Percentiles rank a stretch among this genome's conserved stretches.
Conservation (phyloP, 495 filamentous ascomycete species). For the Penicillium crystallinum region DNA sequence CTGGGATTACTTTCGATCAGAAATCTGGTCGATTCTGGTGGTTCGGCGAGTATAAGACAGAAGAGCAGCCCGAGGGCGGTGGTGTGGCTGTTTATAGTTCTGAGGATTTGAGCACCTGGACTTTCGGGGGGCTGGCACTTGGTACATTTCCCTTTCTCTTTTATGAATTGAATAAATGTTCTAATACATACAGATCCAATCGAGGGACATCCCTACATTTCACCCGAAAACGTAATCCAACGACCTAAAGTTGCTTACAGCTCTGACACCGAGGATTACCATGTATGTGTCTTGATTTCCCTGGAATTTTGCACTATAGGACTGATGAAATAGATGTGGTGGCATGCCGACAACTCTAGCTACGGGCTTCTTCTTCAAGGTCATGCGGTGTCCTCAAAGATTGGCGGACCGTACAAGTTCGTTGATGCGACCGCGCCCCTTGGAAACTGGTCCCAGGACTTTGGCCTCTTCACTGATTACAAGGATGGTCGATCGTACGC, state of each 20-base stretch:
- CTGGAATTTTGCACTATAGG: too few relatives aligned
- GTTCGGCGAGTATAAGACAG: conserved; percentile 26
- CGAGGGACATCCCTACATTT: conserved; percentile 21
- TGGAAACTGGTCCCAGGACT: conserved; percentile 30
- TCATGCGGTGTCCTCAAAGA: conserved; percentile 16
- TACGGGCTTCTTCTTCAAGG: conserved; percentile 25
- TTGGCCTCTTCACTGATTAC: conserved; percentile 23
- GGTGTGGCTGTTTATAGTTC: conserved; percentile 26
- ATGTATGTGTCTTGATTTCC: conserved; percentile 7
- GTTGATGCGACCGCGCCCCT: conserved; percentile 23
- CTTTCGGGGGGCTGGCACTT: conserved; percentile 16
- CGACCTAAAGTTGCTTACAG: conserved; percentile 26
- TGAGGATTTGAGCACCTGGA: conserved; percentile 20
- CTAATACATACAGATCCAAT: conserved; percentile 11
- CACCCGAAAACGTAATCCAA: conserved; percentile 19
- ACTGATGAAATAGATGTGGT: conserved; percentile 18
- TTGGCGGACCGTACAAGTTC: conserved; percentile 20
- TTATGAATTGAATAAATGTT: not conserved
- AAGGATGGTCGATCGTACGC: conserved; percentile 21
- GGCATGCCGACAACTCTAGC: conserved; percentile 26
- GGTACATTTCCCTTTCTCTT: conserved; percentile 1
- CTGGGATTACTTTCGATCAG: conserved; percentile 17
- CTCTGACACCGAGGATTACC: conserved; percentile 17
- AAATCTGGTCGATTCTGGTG: conserved; percentile 23
- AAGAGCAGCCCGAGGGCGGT: conserved; percentile 21